Base-by-base conservation (phyloP, 2,329 filamentous ascomycete genomes). In the Aspergillus japonicus region DNA sequence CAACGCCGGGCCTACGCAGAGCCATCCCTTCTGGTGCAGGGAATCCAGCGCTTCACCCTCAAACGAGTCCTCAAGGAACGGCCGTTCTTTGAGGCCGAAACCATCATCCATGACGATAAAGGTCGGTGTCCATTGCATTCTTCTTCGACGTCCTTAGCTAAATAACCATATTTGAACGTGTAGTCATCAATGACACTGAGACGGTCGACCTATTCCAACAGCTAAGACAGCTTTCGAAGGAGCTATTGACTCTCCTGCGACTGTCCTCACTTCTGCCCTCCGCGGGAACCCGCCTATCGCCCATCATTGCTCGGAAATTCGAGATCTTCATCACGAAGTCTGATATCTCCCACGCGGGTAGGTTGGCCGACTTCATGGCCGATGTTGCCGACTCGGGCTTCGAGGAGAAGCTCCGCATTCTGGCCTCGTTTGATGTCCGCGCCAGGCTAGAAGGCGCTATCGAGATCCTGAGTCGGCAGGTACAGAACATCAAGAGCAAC, bases 351-450 rank as follows among this genome's bases (percentile, higher is more conserved):
- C 92, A 98, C 66, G 93, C 93, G 1, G 94, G 94, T 2, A 80
- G 87, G 8, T 82, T 99, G 10, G 94, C 95, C 6, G 95, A 99
- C 74, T 98, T 98, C 73, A 97, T 99, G 92, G 89, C 92, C 44
- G 96, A 96, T 72, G 85, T 98, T 24, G 86, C 96, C 2, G 92
- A 96, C 64, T 88, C 90, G 54, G 89, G 87, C 10, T 90, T 96
- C 64, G 92, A 96, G 74, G 95, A 99, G 72, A 97, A 96, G 75
- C 82, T 99, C 56, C 87, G 90, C 58, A 86, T 99, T 16, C 81
- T 99, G 39, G 86, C 91, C n/a, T 87, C 92, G 0, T 77, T 96
- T 5, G 87, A 93, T 68, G 82, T 95, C 50, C 90, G 90, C 66
- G 86, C 89, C 50, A 85, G 95, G 42, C 82, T 98, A 56, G 86